Conservation (phyloP, 352 stramenopile genomes). For the Salisapilia sapeloensis region DNA sequence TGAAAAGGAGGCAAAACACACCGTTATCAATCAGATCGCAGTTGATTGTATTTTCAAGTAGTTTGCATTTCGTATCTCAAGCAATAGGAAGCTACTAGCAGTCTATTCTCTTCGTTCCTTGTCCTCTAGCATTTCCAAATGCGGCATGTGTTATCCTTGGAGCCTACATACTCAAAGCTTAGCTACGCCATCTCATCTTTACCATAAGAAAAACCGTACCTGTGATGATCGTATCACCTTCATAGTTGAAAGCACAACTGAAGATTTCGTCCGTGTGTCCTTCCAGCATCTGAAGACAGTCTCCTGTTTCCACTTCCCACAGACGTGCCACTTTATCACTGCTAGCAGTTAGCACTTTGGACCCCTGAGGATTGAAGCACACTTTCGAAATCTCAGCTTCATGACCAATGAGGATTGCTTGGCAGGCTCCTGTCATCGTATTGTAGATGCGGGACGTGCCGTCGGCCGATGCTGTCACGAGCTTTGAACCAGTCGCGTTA, state of each 20-base stretch:
- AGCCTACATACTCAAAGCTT: constrained; percentile 13
- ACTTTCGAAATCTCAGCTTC: constrained; percentile 92
- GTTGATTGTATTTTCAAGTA: too few species aligned
- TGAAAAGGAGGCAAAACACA: background rate
- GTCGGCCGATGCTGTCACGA: constrained; percentile 88
- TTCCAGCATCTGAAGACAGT: constrained; percentile 90
- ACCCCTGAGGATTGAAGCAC: constrained; percentile 91
- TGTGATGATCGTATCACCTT: constrained; percentile 94
- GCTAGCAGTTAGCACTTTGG: constrained; percentile 86
- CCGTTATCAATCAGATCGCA: background rate
- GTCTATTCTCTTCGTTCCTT: too few species aligned
- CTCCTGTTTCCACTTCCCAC: constrained; percentile 88
- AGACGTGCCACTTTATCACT: constrained; percentile 89
- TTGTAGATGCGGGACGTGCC: constrained; percentile 92
- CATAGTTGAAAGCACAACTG: constrained; percentile 93
- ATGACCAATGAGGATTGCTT: constrained; percentile 90
- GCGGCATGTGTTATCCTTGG: constrained; percentile 75
- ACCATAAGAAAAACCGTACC: constrained; percentile 26
- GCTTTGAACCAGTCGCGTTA: constrained; percentile 87
- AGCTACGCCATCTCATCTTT: background rate
- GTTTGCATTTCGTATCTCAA: too few species aligned
- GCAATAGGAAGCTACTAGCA: too few species aligned
- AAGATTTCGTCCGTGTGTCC: constrained; percentile 97
- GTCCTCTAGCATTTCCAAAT: constrained; percentile 78
- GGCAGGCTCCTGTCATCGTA: constrained; percentile 89